phyloP scores from a whole-genome alignment of 2,329 filamentous ascomycete species.

The Neonectria coccinea region DNA sequence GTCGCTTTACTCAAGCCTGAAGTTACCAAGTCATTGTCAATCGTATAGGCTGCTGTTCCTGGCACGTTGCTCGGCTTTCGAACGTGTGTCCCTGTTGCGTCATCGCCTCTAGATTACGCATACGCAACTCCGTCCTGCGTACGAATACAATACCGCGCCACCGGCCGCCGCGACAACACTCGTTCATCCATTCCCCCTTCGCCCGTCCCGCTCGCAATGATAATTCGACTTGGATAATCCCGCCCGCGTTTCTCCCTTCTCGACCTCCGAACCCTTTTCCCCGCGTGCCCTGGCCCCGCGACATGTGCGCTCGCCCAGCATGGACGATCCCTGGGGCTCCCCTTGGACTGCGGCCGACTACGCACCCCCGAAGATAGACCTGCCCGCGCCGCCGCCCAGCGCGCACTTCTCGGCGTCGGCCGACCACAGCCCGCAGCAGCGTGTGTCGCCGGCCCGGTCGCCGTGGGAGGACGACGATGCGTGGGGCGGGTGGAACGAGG shows the following conservation, averaged over 20 bases:
- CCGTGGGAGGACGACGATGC: slow-evolving; percentile 51
- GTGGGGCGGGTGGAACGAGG: slow-evolving; percentile 54
- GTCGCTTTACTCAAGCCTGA: not conserved
- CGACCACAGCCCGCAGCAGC: slow-evolving; percentile 41
- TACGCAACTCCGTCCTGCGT: slow-evolving; percentile 9
- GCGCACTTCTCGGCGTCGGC: slow-evolving; percentile 47
- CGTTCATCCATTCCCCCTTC: slow-evolving; percentile 26
- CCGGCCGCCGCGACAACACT: slow-evolving; percentile 31
- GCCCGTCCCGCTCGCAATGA: slow-evolving; percentile 37
- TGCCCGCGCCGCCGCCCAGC: slow-evolving; percentile 49
- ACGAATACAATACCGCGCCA: slow-evolving; percentile 22
- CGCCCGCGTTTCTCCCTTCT: slow-evolving; percentile 5
- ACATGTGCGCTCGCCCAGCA: slow-evolving; percentile 54
- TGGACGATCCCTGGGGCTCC: slow-evolving; percentile 74
- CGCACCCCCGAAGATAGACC: slow-evolving; percentile 51
- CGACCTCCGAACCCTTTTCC: slow-evolving; percentile 2
- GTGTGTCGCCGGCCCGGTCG: slow-evolving; percentile 40
- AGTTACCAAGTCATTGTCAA: not conserved
- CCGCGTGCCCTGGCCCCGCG: slow-evolving; percentile 40
- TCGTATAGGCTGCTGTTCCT: not conserved
- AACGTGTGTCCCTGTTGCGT: slow-evolving; percentile 13
- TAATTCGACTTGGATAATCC: slow-evolving; percentile 26
- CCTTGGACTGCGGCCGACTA: slow-evolving; percentile 67
- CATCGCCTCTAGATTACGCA: slow-evolving; percentile 18
- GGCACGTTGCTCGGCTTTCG: not conserved